Base-by-base conservation (phyloP, 1,139 yeast genomes). In the Lodderomyces pseudojiufengensis region DNA sequence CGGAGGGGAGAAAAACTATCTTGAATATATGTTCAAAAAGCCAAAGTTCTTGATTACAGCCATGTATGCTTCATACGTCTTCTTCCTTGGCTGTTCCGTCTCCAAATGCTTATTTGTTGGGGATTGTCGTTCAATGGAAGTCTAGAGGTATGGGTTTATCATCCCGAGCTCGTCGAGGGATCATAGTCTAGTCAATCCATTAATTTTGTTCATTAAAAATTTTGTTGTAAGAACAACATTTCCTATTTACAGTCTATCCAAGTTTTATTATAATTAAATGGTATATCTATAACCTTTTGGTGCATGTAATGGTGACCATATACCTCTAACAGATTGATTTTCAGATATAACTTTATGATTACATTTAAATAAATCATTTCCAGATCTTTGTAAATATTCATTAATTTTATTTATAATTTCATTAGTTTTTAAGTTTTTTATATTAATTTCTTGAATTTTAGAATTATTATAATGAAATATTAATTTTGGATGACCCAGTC, bases 301-400 rank as follows among this genome's bases (percentile, higher is more conserved):
- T 36, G 75, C 79, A 57, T 92, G 97, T 69, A 92, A 72, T 39
- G 98, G 98, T 33, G 97, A 87, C 98, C 99, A 92, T 36, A 92
- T 73, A 52, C 98, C 99, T 72, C 99, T 83, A 12, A 92, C 92
- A 35, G 95, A 82, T 42, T 76, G 78, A 58, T 90, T 92, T 42
- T 73, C 61, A 30, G 95, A 82, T 57, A 78, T 75, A 29, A 92
- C 97, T 48, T 84, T 82, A 47, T 83, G 80, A 57, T 70, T 70
- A 52, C 49, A 67, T 48, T 69, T 70, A 57, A 65, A 62, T 40
- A 65, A 59, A 9, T 58, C 57, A 37, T 61, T 59, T 30, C 75
- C 76, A 37, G 66, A 58, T 41, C 65, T 53, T 50, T 64, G 72
- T 36, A 65, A 52, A 48, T 55, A 55, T 46, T 79, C 84, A 48